Evolutionary conservation across 2,329 filamentous ascomycete genomes (phyloP), one percentile per base, ranked within the genome.

Genomic region (Incumbomyces delicatus): DNA sequence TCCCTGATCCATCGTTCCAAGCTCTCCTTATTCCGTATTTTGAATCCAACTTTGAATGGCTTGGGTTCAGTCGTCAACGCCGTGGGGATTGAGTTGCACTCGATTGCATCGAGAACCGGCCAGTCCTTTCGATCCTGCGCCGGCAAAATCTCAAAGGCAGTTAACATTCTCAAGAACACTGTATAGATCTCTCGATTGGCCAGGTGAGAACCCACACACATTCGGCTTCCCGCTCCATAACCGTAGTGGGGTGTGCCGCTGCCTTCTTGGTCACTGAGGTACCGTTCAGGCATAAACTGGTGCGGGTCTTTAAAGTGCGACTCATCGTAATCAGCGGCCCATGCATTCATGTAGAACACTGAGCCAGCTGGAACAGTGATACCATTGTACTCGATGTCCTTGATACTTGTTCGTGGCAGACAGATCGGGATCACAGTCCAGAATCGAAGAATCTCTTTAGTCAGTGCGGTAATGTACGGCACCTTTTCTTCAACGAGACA

Each of bases 281-380:
- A 88, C 20, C 84, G 76, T 53, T 87, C 83, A 0, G 83, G 81
- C n/a, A 78, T 68, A 61, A 88, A 87, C 6, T 68, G 64, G 22
- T 72, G 52, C 0, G 84, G 76, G 22, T 77, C 61, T 52, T 78
- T 76, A 68, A 86, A 88, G 59, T 86, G 83, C 0, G 66, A 62
- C 4, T 73, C 70, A 58, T 88, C 85, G 62, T 85, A 86, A 63
- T 88, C 75, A 20, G 83, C 84, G 1, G 81, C 82, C 63, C 82
- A 87, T 8, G 83, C 81, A 57, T 83, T 88, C 83, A 90, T 83
- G 65, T 88, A 87, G 56, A 90, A 87, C 1, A 81, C 86, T 1
- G 83, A 88, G 1, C 83, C 83, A 0, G 83, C 75, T 0, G 86
- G 86, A 32, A 92, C 85, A 1, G 73, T 66, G 0, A 78, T 70